Conservation (phyloP, 2,329 filamentous ascomycete genomes). For the Eurotiales sp. region DNA sequence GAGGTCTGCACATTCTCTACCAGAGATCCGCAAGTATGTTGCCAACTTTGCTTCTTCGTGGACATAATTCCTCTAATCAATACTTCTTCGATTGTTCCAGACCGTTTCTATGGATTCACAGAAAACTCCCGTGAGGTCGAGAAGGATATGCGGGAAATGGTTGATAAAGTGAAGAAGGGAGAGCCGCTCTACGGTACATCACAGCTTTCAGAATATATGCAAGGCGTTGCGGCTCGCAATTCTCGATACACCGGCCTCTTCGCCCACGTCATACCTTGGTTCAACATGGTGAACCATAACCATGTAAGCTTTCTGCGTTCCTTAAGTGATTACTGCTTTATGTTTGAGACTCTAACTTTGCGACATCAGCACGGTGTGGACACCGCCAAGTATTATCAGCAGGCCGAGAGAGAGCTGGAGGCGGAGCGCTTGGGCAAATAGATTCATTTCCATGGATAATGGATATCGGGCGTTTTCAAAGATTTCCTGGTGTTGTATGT, state of each 20-base stretch:
- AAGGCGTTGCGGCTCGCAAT: constrained; percentile 88
- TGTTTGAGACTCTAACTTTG: constrained; percentile 16
- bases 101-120: constrained; percentile 90
- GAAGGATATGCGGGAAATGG: constrained; percentile 98
- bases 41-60: background rate
- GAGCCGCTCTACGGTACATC: constrained; percentile 84
- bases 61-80: background rate
- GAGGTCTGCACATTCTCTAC: constrained; percentile 82
- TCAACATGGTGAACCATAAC: constrained; percentile 97
- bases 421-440: constrained; percentile 56
- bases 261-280: constrained; percentile 84
- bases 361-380: constrained; percentile 79
- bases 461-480: constrained; percentile 14
- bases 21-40: constrained; percentile 75
- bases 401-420: constrained; percentile 91
- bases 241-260: constrained; percentile 86
- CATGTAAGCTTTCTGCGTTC: constrained; percentile 45
- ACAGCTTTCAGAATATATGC: constrained; percentile 77
- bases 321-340: background rate
- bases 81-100: too few relatives aligned
- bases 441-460: constrained; percentile 19
- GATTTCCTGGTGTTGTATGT: constrained; percentile 14
- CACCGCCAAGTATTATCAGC: constrained; percentile 96
- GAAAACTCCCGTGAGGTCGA: constrained; percentile 91
- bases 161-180: constrained; percentile 88